Conservation (phyloP, 306 rosid genomes). For the Sicyos baderoa region DNA sequence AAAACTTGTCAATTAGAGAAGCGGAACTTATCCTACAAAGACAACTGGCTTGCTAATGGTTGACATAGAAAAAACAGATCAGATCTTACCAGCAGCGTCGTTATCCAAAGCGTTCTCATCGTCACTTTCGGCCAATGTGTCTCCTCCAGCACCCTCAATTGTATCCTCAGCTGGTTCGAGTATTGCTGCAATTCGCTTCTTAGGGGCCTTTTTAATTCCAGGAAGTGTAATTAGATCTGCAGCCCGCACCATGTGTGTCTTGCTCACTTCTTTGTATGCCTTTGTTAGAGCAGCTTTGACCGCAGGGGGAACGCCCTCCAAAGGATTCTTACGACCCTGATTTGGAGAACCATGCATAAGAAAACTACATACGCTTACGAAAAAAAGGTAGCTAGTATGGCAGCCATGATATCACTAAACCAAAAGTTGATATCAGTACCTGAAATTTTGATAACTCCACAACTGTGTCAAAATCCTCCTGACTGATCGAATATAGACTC, state of each 20-base stretch:
- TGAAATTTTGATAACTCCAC: conserved; percentile 80
- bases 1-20: neutral
- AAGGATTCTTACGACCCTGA: conserved; percentile 76
- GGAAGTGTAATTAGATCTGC: conserved; percentile 63
- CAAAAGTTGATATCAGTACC: conserved; percentile 33
- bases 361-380: conserved; percentile 10
- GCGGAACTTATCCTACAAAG: neutral
- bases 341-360: conserved; percentile 17
- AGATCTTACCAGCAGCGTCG: conserved; percentile 50
- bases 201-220: conserved; percentile 70
- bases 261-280: conserved; percentile 80
- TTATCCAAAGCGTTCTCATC: conserved; percentile 62
- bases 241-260: conserved; percentile 52
- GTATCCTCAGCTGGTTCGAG: conserved; percentile 64
- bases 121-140: conserved; percentile 44
- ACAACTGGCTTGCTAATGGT: neutral
- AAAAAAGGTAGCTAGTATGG: conserved; percentile 1
- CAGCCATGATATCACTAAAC: conserved; percentile 1
- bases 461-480: conserved; percentile 74
- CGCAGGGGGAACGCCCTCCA: conserved; percentile 62
- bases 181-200: conserved; percentile 81
- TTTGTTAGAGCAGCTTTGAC: conserved; percentile 81
- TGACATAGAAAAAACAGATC: neutral
- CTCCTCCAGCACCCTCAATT: conserved; percentile 46
- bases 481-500: conserved; percentile 72